These are phyloP conservation scores for Chlorella sorokiniana DNA, from an alignment of 139 green algal species.

Conservation along the genomic window DNA sequence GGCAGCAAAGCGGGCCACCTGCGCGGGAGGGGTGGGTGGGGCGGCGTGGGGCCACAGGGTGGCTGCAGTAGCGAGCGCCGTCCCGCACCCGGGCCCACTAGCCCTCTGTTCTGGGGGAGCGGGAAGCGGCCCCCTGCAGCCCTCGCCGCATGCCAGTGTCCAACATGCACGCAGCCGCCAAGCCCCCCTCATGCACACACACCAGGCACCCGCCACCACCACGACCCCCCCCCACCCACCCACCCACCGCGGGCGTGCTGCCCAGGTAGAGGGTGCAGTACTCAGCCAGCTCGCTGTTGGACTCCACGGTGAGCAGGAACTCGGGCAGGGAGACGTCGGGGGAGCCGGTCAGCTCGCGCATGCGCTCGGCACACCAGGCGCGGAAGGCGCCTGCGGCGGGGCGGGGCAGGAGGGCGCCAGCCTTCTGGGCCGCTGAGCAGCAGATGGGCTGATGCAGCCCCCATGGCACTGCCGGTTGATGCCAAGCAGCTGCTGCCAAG, in stretches of 20 bases:
- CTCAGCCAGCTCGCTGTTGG: slow-evolving; percentile 77
- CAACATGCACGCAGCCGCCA: too few relatives aligned
- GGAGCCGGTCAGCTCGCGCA: slow-evolving; percentile 61
- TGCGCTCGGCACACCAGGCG: slow-evolving; percentile 65
- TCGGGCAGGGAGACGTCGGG: slow-evolving; percentile 76
- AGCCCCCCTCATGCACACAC: neutral
- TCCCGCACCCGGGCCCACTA: too few relatives aligned
- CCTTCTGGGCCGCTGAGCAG: too few relatives aligned
- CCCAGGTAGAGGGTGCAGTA: slow-evolving; percentile 75
- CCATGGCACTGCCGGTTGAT: too few relatives aligned
- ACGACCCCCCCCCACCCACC: neutral
- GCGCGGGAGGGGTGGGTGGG: slow-evolving; percentile 6
- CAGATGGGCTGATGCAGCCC: too few relatives aligned
- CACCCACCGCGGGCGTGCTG: slow-evolving; percentile 47
- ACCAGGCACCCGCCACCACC: neutral
- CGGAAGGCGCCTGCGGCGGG: slow-evolving; percentile 36
- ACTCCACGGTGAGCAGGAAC: slow-evolving; percentile 69
- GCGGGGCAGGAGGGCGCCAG: neutral
- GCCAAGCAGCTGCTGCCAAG: too few relatives aligned
- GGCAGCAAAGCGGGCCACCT: slow-evolving; percentile 71
- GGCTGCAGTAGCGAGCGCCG: neutral
- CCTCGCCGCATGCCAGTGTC: too few relatives aligned
- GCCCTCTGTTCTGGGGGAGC: too few relatives aligned
- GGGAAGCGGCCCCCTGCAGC: too few relatives aligned
- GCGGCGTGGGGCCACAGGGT: neutral